Evolutionary conservation across 345 rosid species (phyloP).

Genomic region (Linum tenue): DNA sequence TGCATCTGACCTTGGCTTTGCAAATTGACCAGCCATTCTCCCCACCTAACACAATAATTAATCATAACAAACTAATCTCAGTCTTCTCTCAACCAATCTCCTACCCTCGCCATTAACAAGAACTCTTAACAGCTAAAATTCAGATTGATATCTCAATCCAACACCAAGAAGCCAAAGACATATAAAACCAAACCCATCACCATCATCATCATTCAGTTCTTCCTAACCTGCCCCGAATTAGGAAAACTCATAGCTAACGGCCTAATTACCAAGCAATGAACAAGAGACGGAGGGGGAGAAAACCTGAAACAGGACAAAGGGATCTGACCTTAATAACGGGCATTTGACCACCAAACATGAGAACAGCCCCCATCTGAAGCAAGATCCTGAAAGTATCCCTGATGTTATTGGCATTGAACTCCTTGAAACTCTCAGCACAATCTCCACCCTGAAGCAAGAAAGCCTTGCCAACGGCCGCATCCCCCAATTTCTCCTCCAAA

Average conservation of each 20-base stretch:
- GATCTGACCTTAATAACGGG: neutral
- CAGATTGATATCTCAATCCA: neutral
- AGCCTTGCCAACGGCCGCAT: neutral
- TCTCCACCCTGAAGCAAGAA: neutral
- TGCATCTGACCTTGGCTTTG: conserved; percentile 2
- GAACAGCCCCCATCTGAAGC: neutral
- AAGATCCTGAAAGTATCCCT: neutral
- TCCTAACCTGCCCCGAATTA: too few species aligned
- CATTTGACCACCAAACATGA: neutral
- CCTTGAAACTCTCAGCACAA: neutral
- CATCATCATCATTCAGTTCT: conserved; percentile 21
- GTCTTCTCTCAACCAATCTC: neutral
- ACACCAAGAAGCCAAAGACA: neutral
- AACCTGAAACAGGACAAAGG: neutral
- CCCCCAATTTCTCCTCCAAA: neutral
- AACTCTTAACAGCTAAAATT: too few species aligned
- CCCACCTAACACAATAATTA: neutral
- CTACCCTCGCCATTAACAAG: too few species aligned
- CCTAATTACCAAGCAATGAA: too few species aligned
- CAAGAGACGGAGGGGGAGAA: too few species aligned
- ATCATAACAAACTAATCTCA: neutral
- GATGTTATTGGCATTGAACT: neutral
- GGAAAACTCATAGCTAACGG: too few species aligned
- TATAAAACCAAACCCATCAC: conserved; percentile 15
- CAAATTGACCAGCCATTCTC: conserved; percentile 9